Conservation (phyloP, 768 basidiomycete species). For the Neoboletus subvelutipes region DNA sequence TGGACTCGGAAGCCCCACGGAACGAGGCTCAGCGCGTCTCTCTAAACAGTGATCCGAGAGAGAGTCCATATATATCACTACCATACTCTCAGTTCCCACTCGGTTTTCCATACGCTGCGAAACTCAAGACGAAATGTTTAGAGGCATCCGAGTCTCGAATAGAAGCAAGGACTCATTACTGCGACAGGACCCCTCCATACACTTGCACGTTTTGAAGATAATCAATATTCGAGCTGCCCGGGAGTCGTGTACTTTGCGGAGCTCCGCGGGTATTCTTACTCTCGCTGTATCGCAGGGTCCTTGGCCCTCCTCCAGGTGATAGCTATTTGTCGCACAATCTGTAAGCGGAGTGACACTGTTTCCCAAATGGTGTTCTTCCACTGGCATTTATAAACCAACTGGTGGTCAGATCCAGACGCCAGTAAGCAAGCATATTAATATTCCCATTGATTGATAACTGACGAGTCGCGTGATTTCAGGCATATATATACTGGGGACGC, state of each 20-base stretch:
- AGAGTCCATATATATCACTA: not conserved
- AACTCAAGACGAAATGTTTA: not conserved
- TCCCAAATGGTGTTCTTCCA: not conserved
- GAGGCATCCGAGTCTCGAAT: not conserved
- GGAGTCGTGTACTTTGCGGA: not conserved
- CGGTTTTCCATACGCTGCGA: not conserved
- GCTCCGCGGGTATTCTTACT: not conserved
- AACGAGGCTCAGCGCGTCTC: not conserved
- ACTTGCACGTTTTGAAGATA: too few relatives aligned
- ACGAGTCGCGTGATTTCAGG: not conserved
- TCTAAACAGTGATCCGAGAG: not conserved
- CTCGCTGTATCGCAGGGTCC: not conserved
- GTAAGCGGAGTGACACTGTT: not conserved
- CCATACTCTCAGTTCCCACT: not conserved
- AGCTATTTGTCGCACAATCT: not conserved
- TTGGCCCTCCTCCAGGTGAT: not conserved
- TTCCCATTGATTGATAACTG: not conserved
- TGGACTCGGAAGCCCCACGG: too few relatives aligned
- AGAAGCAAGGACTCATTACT: not conserved
- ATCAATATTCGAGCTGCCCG: too few relatives aligned
- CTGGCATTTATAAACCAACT: slow-evolving; percentile 1
- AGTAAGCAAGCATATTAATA: not conserved
- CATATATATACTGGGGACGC: slow-evolving; percentile 29
- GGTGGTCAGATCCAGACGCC: not conserved
- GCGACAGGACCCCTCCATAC: not conserved